Percentiles rank a stretch among this genome's conserved stretches.
Evolutionary conservation across 2,329 filamentous ascomycete species (phyloP).

Genomic region (Colletotrichum sublineola): DNA sequence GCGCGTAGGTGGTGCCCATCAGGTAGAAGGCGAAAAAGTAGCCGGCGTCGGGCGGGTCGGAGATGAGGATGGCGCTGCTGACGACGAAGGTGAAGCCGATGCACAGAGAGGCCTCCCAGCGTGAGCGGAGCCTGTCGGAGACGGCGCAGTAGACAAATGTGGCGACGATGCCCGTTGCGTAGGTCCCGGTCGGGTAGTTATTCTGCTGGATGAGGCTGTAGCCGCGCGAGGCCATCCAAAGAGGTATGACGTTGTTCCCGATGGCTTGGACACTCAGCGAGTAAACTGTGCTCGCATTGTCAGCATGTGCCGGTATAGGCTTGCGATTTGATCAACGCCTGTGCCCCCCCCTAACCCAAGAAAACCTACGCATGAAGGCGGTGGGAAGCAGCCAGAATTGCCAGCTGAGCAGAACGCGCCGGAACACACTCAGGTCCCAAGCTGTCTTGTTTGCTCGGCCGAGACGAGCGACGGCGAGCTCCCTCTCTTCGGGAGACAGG

Average conservation of each 20-base stretch:
- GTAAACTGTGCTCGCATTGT: constrained; percentile 48
- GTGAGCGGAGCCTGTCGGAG: constrained; percentile 57
- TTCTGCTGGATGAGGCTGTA: constrained; percentile 59
- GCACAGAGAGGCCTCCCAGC: constrained; percentile 58
- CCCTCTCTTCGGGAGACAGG: constrained; percentile 51
- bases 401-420: constrained; percentile 53
- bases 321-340: too few relatives aligned
- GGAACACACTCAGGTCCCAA: constrained; percentile 23
- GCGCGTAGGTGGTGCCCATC: constrained; percentile 59
- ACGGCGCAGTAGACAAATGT: constrained; percentile 57
- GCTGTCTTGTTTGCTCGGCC: constrained; percentile 46
- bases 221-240: constrained; percentile 60
- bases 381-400: constrained; percentile 60
- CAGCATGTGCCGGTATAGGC: background rate
- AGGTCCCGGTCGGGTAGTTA: constrained; percentile 58
- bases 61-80: constrained; percentile 54
- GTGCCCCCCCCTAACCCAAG: too few relatives aligned
- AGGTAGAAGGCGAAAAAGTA: constrained; percentile 61
- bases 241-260: constrained; percentile 59
- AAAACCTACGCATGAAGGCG: constrained; percentile 58
- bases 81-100: constrained; percentile 59
- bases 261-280: constrained; percentile 59
- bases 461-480: constrained; percentile 54
- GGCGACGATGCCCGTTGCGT: constrained; percentile 57
- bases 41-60: constrained; percentile 51